Evolutionary conservation across 169 alveolate genomes (phyloP).

Genomic region (Ichthyophthirius multifiliis): DNA sequence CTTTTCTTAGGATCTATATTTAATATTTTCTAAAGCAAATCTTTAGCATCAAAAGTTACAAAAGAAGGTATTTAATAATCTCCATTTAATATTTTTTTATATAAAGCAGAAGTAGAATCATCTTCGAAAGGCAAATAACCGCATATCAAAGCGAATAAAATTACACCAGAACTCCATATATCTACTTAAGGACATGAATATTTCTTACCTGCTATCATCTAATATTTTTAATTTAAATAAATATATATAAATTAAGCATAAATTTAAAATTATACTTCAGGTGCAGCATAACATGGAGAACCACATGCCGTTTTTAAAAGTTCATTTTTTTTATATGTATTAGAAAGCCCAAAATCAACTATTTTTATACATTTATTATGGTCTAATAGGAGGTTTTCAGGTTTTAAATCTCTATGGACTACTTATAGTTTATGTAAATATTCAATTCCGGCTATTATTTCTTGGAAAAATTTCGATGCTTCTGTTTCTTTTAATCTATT

Average conservation of each 20-base stretch:
- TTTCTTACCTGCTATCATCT: conserved; percentile 74
- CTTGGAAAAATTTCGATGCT: conserved; percentile 74
- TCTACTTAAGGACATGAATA: conserved; percentile 70
- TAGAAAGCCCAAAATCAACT: conserved; percentile 85
- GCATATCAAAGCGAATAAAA: conserved; percentile 71
- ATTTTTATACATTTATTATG: conserved; percentile 68
- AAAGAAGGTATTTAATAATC: conserved; percentile 57
- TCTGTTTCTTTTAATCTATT: conserved; percentile 71
- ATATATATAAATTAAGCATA: not conserved
- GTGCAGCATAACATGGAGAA: conserved; percentile 87
- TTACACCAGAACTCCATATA: conserved; percentile 82
- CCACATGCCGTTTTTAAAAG: conserved; percentile 78
- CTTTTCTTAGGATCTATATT: conserved; percentile 65
- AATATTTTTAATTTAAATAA: not conserved
- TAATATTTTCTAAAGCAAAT: conserved; percentile 56
- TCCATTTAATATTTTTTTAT: conserved; percentile 66
- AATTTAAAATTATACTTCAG: conserved; percentile 45
- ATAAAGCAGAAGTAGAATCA: conserved; percentile 53
- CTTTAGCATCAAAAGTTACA: conserved; percentile 59
- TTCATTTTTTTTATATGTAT: conserved; percentile 49
- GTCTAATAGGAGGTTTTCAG: conserved; percentile 84
- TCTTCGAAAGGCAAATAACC: conserved; percentile 85
- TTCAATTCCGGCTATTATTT: conserved; percentile 78
- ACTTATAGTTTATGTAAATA: conserved; percentile 73
- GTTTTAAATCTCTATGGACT: conserved; percentile 87